Percentiles rank a stretch among this genome's conserved stretches.
Evolutionary conservation across 192 early-diverging fungal genomes (phyloP).

Genomic region (Irineochytrium annulatum): DNA sequence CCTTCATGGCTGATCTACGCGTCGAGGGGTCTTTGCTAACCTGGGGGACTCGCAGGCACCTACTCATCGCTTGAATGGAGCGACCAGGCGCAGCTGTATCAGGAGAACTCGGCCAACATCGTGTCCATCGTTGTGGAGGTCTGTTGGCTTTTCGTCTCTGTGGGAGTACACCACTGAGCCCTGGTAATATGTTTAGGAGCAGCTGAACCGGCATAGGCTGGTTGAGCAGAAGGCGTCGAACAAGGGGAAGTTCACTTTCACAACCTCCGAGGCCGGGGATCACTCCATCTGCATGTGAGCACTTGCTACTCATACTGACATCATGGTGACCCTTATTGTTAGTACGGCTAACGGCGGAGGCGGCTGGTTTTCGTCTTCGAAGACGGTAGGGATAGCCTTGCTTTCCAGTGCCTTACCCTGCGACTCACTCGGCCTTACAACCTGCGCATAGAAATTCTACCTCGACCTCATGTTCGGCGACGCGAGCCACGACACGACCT

Average conservation of each 20-base stretch:
- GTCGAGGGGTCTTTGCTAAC: neutral
- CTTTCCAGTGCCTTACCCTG: neutral
- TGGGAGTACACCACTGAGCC: neutral
- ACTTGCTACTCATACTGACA: neutral
- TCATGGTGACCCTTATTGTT: neutral
- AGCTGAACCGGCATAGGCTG: conserved; percentile 45
- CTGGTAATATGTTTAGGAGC: neutral
- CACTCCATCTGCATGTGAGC: conserved; percentile 85
- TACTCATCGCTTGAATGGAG: conserved; percentile 84
- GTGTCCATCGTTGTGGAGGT: conserved; percentile 38
- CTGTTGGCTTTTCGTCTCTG: neutral
- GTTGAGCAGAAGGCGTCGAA: conserved; percentile 71
- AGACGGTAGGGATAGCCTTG: conserved; percentile 52
- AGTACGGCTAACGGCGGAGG: conserved; percentile 19
- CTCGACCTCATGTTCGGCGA: conserved; percentile 70
- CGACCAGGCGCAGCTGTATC: conserved; percentile 32
- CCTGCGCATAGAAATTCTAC: conserved; percentile 31
- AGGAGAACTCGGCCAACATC: conserved; percentile 9
- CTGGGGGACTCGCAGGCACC: conserved; percentile 12
- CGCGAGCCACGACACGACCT: conserved; percentile 45
- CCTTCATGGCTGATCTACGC: neutral
- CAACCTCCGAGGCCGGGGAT: conserved; percentile 80
- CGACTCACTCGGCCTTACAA: neutral
- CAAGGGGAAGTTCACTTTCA: conserved; percentile 86
- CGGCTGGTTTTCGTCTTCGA: conserved; percentile 56